Base-by-base conservation (phyloP, 164 flowering plant genomes). In the Tinospora cordifolia region DNA sequence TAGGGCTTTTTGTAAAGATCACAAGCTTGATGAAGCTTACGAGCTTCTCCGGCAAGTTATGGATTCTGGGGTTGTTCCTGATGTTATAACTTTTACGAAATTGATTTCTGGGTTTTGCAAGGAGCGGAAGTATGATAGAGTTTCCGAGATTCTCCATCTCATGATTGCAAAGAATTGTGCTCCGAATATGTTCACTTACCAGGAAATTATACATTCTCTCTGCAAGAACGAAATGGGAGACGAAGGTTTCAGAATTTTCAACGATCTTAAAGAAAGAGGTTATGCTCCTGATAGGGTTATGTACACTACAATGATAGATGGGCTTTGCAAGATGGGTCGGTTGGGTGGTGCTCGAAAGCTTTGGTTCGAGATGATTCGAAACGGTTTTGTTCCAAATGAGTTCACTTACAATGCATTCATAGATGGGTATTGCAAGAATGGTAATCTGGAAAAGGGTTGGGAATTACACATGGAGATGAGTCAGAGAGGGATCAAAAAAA, bases 301-400 rank as follows among this genome's bases (percentile, higher is more conserved):
- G 83, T 88, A 89, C 58, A 83, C 88, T 0, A 84, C 87, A 8
- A 73, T 89, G 82, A 89, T 91, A 22, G 76, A 84, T 71, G 86
- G 91, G 27, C 84, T 89, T 36, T 87, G 92, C 69, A 40, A 79
- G 72, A 79, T 71, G 76, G 73, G 83, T 21, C 66, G 75, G 71
- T 21, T 87, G 63, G 83, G 72, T 34, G 84, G 79, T 7, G 91
- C 91, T 6, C 65, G 80, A 72, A 85, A 78, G 72, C 76, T 91
- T 26, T 88, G 88, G 89, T 78, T 66, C 66, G 89, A 87, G 81
- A 87, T 91, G 94, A 77, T 79, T 36, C 66, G 65, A 36, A 86
- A 81, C 40, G 88, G 91, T 24, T 66, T 86, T 2, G 34, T 46
- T 51, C 94, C 92, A 8, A 83, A 86, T 72, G 83, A 79, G 49